Base-by-base conservation (phyloP, 2,329 filamentous ascomycete genomes). In the Teratosphaeria viscida region DNA sequence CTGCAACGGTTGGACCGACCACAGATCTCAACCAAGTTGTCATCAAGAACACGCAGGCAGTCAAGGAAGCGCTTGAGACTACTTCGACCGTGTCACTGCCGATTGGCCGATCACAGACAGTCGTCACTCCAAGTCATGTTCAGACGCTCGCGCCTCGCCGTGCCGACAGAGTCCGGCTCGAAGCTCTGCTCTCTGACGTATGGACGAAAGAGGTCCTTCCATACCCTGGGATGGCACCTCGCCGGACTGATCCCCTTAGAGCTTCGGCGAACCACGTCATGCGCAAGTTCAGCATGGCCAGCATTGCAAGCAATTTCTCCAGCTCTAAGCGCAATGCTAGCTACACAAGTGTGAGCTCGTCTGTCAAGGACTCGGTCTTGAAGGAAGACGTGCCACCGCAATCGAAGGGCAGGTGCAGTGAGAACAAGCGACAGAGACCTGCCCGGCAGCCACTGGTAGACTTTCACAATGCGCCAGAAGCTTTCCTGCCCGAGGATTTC, bases 231-330 rank as follows among this genome's bases (percentile, higher is more conserved):
- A 92, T 96, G 83, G 79, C 74, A 73, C 84, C 74, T 73, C 85
- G 76, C 72, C 83, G 71, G 73, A 84, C 76, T 76, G 88, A 95
- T 66, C 68, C 90, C 3, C 86, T 94, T 54, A 82, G 88, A 56
- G 84, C 83, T 49, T 90, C 88, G n/a, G 89, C 91, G 12, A 90
- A 89, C 39, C 89, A 89, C 0, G 84, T 96, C 69, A 95, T 96
- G 77, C 83, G 91, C 57, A 95, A 92, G 71, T 81, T 96, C 63
- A 95, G 89, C 73, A 86, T 90, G 68, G 86, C 87, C 55, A 91
- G 86, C 71, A 87, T 94, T 64, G 82, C 88, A 14, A 87, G 83
- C 65, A 87, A 87, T 55, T 92, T 95, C 69, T 82, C 84, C 29
- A 87, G 92, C 29, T 87, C 94, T 65, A 88, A 86, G 66, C 84